Conservation (phyloP, 2,329 filamentous ascomycete species). For the Nemania bipapillata region DNA sequence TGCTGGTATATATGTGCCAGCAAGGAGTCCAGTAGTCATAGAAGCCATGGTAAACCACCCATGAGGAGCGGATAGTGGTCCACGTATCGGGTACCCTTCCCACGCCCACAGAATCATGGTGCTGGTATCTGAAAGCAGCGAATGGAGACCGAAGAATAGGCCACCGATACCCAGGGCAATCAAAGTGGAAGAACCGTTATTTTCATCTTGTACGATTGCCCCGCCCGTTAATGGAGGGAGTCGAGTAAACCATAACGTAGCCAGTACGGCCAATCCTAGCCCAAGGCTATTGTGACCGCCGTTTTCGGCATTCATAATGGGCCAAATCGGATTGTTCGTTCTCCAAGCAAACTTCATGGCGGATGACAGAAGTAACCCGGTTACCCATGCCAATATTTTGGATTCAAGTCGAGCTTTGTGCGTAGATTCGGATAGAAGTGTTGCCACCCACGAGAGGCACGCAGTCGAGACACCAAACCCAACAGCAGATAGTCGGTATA, state of each 20-base stretch:
- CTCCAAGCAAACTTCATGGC: slow-evolving; percentile 91
- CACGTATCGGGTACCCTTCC: slow-evolving; percentile 92
- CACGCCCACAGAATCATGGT: slow-evolving; percentile 99
- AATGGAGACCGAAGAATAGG: slow-evolving; percentile 89
- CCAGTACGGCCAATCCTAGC: slow-evolving; percentile 77
- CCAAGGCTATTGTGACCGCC: slow-evolving; percentile 93
- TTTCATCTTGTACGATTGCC: slow-evolving; percentile 48
- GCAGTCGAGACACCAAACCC: slow-evolving; percentile 83
- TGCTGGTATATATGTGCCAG: slow-evolving; percentile 78
- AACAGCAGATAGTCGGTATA: slow-evolving; percentile 80
- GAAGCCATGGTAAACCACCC: slow-evolving; percentile 85
- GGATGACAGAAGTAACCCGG: slow-evolving; percentile 85
- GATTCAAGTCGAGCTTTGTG: slow-evolving; percentile 82
- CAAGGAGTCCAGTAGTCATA: slow-evolving; percentile 83
- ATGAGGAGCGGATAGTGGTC: slow-evolving; percentile 88
- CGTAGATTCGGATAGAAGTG: slow-evolving; percentile 79
- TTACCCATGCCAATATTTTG: slow-evolving; percentile 80
- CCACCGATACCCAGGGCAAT: slow-evolving; percentile 83
- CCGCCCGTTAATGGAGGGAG: slow-evolving; percentile 64
- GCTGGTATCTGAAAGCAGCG: slow-evolving; percentile 92
- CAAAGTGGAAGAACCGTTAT: slow-evolving; percentile 74
- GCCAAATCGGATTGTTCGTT: slow-evolving; percentile 98
- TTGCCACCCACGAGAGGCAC: slow-evolving; percentile 85
- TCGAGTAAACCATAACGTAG: slow-evolving; percentile 79
- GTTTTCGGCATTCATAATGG: slow-evolving; percentile 87